Base-by-base conservation (phyloP, 352 stramenopile species). In the Phytophthora citricola region DNA sequence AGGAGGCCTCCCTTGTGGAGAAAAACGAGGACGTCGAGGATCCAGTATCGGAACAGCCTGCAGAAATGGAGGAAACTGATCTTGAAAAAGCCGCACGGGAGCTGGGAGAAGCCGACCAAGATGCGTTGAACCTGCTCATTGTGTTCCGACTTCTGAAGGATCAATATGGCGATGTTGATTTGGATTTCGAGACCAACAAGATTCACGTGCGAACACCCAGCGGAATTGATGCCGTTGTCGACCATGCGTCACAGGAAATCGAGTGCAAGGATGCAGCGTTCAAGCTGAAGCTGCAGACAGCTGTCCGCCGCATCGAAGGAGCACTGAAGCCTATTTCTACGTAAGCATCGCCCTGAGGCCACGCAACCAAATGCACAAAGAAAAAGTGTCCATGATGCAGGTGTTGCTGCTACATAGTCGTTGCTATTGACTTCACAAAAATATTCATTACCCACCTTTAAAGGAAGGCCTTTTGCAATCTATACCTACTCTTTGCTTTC, bases 151-250 rank as follows among this genome's bases (percentile, higher is more conserved):
- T 93, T 55, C 71, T 96, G 5, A 94, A 95, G 63, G 87, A 96
- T 56, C 89, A 96, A 67, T 96, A 89, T 40, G 89, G 89, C 15
- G 82, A 93, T 61, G 89, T 94, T 27, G 80, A 94, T 17, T 69
- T 96, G 56, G 83, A 96, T 52, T 92, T 95, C 31, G 87, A 92
- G 61, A 96, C 89, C 3, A 95, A 96, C 75, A 90, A 90, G 59
- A 96, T 96, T 65, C 83, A 94, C 52, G 90, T 96, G 14, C 75
- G 80, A 46, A 96, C 85, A 48, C 87, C 89, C 0, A 94, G 81
- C 39, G 87, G 89, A 15, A 58, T 91, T 6, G 66, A 76, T 31
- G 89, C 89, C 8, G 69, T 83, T 0, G 76, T 94, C 2, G 83
- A 93, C 45, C 83, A 94, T 57, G 66, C 77, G 5, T 81, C 71